These are phyloP conservation scores for Phytophthora multivora DNA, from an alignment of 352 stramenopile genomes.

Conservation along the genomic window DNA sequence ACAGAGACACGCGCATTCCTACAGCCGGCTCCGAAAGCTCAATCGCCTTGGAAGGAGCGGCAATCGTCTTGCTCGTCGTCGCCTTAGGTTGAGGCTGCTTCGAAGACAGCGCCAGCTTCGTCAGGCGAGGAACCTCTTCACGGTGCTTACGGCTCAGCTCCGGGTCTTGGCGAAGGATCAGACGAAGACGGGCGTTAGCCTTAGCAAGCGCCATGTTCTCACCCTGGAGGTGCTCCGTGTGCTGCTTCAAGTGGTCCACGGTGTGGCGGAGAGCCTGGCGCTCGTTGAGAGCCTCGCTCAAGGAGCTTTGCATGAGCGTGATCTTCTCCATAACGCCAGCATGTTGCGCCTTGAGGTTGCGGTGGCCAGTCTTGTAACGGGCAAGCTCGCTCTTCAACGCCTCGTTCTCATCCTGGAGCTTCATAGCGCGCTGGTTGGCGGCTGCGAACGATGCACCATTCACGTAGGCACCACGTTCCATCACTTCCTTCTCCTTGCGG, in stretches of 20 bases:
- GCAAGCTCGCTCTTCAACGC: constrained; percentile 74
- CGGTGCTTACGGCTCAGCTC: constrained; percentile 85
- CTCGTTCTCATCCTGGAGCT: constrained; percentile 87
- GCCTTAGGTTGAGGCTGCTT: constrained; percentile 67
- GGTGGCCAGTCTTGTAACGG: constrained; percentile 85
- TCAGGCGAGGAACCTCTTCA: constrained; percentile 83
- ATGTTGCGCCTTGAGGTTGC: constrained; percentile 83
- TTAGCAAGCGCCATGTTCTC: constrained; percentile 87
- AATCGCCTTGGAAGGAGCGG: constrained; percentile 39
- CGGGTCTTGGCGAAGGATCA: constrained; percentile 86
- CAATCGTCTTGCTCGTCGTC: constrained; percentile 47
- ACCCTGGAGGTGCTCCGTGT: constrained; percentile 78
- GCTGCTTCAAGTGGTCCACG: constrained; percentile 71
- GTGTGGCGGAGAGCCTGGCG: constrained; percentile 75
- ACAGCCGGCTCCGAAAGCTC: constrained; percentile 46
- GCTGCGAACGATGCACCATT: constrained; percentile 87
- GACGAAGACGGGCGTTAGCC: constrained; percentile 78
- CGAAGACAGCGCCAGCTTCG: constrained; percentile 74
- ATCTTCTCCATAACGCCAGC: constrained; percentile 84
- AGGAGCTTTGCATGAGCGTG: constrained; percentile 70
- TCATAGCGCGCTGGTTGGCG: constrained; percentile 83
- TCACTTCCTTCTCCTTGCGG: constrained; percentile 90
- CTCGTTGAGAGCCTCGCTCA: constrained; percentile 77
- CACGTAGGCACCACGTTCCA: constrained; percentile 88
- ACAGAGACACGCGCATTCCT: constrained; percentile 56